These are phyloP conservation scores for Podaxis pistillaris DNA, from an alignment of 768 basidiomycete genomes.

Conservation along the genomic window DNA sequence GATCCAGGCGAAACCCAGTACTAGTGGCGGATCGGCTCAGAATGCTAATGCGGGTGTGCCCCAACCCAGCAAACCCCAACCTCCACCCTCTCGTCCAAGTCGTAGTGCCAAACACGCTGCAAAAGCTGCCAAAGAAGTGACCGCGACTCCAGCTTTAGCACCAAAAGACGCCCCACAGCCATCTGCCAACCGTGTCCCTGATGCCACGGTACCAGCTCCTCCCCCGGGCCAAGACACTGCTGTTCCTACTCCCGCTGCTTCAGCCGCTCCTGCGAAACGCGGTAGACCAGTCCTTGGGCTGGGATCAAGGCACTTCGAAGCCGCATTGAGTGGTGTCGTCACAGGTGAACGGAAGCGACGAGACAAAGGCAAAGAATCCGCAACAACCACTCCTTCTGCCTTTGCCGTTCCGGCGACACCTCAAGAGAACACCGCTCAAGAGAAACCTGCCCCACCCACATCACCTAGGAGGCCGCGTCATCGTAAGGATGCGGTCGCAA, in stretches of 20 bases:
- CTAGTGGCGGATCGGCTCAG: constrained; percentile 7
- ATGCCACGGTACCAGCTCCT: constrained; percentile 15
- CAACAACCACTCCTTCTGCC: constrained; percentile 7
- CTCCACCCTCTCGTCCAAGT: constrained; percentile 3
- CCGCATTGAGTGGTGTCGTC: constrained; percentile 61
- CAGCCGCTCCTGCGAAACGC: constrained; percentile 34
- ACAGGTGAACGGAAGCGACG: constrained; percentile 22
- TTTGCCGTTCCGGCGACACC: constrained; percentile 7
- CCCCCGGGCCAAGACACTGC: constrained; percentile 11
- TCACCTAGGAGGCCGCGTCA: constrained; percentile 22
- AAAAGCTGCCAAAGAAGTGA: constrained; percentile 16
- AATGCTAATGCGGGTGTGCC: constrained; percentile 14
- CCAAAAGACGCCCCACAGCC: constrained; percentile 11
- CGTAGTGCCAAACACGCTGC: constrained; percentile 13
- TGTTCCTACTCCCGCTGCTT: constrained; percentile 2
- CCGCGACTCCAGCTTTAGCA: constrained; percentile 14
- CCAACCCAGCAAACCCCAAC: constrained; percentile 14
- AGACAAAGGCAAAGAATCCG: constrained; percentile 24
- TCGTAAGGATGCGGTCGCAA: constrained; percentile 21
- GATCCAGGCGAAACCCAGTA: constrained; percentile 9
- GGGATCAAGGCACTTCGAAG: constrained; percentile 69
- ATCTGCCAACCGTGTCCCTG: constrained; percentile 7
- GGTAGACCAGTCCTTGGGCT: constrained; percentile 60
- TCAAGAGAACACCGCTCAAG: constrained; percentile 18
- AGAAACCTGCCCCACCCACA: constrained; percentile 17